Percentiles rank a stretch among this genome's conserved stretches.
Conservation (phyloP, 495 filamentous ascomycete genomes). For the Aspergillus olivimuriae region DNA sequence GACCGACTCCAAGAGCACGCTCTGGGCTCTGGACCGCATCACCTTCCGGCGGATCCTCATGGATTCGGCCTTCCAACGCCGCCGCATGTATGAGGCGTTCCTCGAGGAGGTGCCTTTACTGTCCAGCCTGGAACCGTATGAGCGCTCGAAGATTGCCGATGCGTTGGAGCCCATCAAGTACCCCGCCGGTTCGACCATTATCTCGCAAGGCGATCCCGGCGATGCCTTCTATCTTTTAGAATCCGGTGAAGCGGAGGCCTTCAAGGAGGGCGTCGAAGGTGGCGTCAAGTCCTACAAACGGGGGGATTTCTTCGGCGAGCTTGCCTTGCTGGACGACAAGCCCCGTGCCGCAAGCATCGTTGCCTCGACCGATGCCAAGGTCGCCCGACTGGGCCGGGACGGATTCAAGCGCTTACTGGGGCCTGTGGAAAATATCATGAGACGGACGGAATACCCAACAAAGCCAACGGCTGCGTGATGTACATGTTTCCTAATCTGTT, state of each 20-base stretch:
- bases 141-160: constrained; percentile 95
- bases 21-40: constrained; percentile 92
- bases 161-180: constrained; percentile 87
- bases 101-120: constrained; percentile 95
- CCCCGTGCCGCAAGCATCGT: constrained; percentile 89
- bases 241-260: constrained; percentile 79
- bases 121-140: constrained; percentile 75
- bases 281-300: constrained; percentile 75
- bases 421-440: constrained; percentile 91
- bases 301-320: constrained; percentile 95
- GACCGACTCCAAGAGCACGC: constrained; percentile 66
- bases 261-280: constrained; percentile 56
- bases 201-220: constrained; percentile 85
- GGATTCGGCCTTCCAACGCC: constrained; percentile 93
- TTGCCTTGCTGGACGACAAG: constrained; percentile 87
- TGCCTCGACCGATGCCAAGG: constrained; percentile 73
- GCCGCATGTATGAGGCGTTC: constrained; percentile 95
- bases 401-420: constrained; percentile 92
- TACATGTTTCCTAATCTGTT: neutral
- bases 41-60: constrained; percentile 98
- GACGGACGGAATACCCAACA: constrained; percentile 60
- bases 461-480: constrained; percentile 16
- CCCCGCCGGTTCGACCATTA: constrained; percentile 73
- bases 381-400: constrained; percentile 87
- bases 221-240: constrained; percentile 92